phyloP scores from a whole-genome alignment of 106 monocot genomes.

The Cymbidium sinense region DNA sequence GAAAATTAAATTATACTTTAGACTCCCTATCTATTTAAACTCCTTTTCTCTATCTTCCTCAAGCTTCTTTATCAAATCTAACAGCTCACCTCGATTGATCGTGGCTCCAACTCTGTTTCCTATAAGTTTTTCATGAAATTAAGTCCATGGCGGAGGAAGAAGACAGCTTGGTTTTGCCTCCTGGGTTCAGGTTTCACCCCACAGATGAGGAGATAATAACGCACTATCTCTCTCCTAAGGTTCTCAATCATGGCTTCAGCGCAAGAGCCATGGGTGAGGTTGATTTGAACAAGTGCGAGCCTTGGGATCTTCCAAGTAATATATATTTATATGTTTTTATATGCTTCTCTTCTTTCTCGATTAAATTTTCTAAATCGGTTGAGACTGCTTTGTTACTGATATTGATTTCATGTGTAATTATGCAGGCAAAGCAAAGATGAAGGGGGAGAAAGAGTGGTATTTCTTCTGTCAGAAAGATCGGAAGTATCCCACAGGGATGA shows the following conservation, averaged over 20 bases:
- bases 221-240: slow-evolving; percentile 9
- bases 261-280: slow-evolving; percentile 8
- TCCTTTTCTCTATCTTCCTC: neutral
- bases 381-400: neutral
- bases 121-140: too few species aligned
- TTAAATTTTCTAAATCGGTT: neutral
- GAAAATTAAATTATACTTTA: too few species aligned
- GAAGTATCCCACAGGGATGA: slow-evolving; percentile 78
- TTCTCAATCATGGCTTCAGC: slow-evolving; percentile 7
- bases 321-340: neutral
- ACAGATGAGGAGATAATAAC: slow-evolving; percentile 5
- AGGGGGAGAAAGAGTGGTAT: slow-evolving; percentile 89
- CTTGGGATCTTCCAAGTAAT: slow-evolving; percentile 15
- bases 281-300: slow-evolving; percentile 16
- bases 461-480: slow-evolving; percentile 66
- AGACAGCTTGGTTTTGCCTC: neutral
- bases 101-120: neutral
- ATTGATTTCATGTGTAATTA: neutral
- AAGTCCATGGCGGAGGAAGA: neutral
- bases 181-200: slow-evolving; percentile 9
- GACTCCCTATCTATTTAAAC: slow-evolving; percentile 1
- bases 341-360: neutral
- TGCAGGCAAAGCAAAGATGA: slow-evolving; percentile 68
- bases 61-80: neutral
- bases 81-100: neutral